Conservation (phyloP, 306 rosid species). For the Bauhinia variegata region DNA sequence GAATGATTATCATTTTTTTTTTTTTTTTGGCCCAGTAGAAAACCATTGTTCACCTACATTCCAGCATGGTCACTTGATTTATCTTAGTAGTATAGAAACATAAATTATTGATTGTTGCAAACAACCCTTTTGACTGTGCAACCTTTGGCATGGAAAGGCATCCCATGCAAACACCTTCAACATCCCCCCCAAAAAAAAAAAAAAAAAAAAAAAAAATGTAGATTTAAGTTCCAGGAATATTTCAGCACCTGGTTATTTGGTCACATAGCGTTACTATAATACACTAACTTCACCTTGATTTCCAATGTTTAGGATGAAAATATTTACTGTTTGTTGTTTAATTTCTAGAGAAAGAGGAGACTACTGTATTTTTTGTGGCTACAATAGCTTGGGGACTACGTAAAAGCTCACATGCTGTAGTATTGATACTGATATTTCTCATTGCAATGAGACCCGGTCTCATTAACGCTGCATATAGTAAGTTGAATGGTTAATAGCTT, state of each 20-base stretch:
- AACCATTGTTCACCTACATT: too few relatives aligned
- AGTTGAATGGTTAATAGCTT: constrained; percentile 34
- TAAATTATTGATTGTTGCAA: background rate
- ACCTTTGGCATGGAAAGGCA: background rate
- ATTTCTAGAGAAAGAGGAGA: constrained; percentile 69
- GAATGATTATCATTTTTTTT: too few relatives aligned
- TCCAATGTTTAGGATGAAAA: constrained; percentile 24
- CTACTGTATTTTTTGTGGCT: constrained; percentile 73
- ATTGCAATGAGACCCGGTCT: constrained; percentile 88
- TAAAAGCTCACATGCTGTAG: constrained; percentile 76
- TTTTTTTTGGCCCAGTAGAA: too few relatives aligned
- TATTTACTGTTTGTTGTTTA: constrained; percentile 30
- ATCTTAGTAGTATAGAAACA: background rate
- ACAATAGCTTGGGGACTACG: constrained; percentile 87
- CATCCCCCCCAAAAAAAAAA: too few relatives aligned
- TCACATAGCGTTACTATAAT: background rate
- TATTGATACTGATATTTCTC: constrained; percentile 74
- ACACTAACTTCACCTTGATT: background rate
- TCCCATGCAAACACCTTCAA: too few relatives aligned
- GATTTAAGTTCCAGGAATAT: constrained; percentile 4
- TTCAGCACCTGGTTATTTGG: background rate
- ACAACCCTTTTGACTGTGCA: background rate
- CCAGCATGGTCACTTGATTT: too few relatives aligned
- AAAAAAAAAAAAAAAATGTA: background rate
- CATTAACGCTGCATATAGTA: constrained; percentile 85